Conservation (phyloP, 306 rosid genomes). For the Prunus davidiana region DNA sequence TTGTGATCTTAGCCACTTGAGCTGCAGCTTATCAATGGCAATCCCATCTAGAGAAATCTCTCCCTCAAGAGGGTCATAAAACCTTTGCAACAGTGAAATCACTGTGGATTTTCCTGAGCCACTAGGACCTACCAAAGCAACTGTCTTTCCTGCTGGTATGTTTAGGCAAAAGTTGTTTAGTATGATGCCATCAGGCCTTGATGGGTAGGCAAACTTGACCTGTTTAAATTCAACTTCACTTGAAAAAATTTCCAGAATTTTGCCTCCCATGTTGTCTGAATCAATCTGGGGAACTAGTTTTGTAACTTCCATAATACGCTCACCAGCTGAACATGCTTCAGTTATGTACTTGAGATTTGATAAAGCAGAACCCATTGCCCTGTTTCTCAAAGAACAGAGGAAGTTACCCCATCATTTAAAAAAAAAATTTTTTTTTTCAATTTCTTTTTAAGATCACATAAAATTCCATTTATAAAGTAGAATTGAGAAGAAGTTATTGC, state of each 20-base stretch:
- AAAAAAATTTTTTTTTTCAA: too few species aligned
- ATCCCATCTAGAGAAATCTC: conserved; percentile 20
- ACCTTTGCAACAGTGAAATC: conserved; percentile 13
- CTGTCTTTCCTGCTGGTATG: conserved; percentile 12
- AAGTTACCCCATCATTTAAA: too few species aligned
- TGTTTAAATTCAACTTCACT: conserved; percentile 7
- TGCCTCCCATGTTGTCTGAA: conserved; percentile 14
- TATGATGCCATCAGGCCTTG: conserved; percentile 18
- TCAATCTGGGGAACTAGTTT: conserved; percentile 11
- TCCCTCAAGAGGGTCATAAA: conserved; percentile 24
- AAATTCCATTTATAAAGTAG: background rate
- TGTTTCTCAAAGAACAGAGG: background rate
- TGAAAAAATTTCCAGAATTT: background rate
- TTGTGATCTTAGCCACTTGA: conserved; percentile 29
- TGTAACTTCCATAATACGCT: conserved; percentile 4
- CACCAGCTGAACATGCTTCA: conserved; percentile 11
- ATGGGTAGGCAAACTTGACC: conserved; percentile 18
- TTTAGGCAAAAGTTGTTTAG: conserved; percentile 7
- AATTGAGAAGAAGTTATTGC: background rate
- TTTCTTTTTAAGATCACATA: too few species aligned
- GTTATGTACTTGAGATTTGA: conserved; percentile 15
- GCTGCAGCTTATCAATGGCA: conserved; percentile 18
- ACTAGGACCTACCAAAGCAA: conserved; percentile 22
- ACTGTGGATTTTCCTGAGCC: conserved; percentile 20
- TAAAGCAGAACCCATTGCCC: conserved; percentile 13